Base-by-base conservation (phyloP, 345 rosid genomes). In the Isatis tinctoria region DNA sequence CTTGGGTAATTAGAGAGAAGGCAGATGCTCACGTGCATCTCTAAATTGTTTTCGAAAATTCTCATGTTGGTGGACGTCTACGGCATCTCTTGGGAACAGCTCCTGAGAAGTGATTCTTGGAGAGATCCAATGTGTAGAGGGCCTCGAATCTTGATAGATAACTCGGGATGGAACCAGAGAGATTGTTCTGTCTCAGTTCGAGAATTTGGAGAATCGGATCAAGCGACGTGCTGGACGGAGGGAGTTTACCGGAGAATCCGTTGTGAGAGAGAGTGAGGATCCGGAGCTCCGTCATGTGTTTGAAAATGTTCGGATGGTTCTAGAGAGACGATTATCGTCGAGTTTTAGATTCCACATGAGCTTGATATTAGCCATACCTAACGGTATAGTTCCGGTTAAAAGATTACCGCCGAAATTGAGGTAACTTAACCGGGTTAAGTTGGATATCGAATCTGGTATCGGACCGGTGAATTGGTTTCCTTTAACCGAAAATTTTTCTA, bases 241-340 rank as follows among this genome's bases (percentile, higher is more conserved):
- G 94, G 37, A 91, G 65, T 12, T 45, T 39, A 17, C 89, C 92
- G 6, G 86, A 45, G 16, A 91, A 63, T 20, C 28, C 71, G 68
- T 88, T 88, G 18, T 68, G 61, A 2, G 89, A 85, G 48, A 91
- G 88, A 8, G 0, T 28, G 39, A 88, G 74, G 30, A 32, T 3
- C 28, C 51, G 10, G n/a, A 91, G 92, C 7, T 82, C 6, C 4
- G 68, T 24, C 20, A 91, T 8, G 14, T 90, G 71, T 9, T 78
- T 67, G 74, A 88, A 84, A 67, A 71, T 5, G 66, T 85, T 82
- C 4, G 97, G 14, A 88, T 41, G 3, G 81, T 10, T 0, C 94
- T 88, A 2, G 87, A 53, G 22, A 91, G 88, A 36, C 35, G 79
- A 86, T 91, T 91, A 5, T n/a, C n/a, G n/a, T n/a, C n/a, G n/a